Percentiles rank a stretch among this genome's conserved stretches.
Evolutionary conservation across 352 stramenopile species (phyloP).

Genomic region (Phytophthora ohioensis): DNA sequence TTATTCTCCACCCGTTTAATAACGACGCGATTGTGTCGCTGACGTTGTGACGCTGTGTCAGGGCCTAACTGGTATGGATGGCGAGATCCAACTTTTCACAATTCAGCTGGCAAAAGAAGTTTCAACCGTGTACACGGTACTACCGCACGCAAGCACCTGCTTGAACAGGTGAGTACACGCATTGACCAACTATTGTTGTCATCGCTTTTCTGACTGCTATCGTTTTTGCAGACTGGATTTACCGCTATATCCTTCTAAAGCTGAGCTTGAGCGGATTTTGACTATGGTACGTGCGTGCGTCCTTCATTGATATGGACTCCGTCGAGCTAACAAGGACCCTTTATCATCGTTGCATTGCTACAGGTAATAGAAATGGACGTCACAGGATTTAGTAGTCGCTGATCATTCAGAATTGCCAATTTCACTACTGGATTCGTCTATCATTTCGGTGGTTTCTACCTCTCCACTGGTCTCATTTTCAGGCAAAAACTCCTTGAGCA

Average conservation of each 20-base stretch:
- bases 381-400: conserved; percentile 82
- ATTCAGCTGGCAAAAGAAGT: conserved; percentile 66
- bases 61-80: conserved; percentile 81
- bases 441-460: conserved; percentile 30
- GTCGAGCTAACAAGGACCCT: conserved; percentile 6
- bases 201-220: conserved; percentile 7
- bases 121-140: conserved; percentile 57
- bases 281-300: conserved; percentile 74
- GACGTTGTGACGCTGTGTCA: conserved; percentile 15
- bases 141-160: conserved; percentile 85
- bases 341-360: neutral
- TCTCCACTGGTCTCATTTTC: conserved; percentile 28
- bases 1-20: neutral
- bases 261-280: conserved; percentile 94
- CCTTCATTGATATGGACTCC: neutral
- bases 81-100: conserved; percentile 76
- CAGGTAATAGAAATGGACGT: conserved; percentile 80
- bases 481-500: conserved; percentile 65
- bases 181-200: conserved; percentile 4
- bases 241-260: conserved; percentile 81
- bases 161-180: conserved; percentile 65
- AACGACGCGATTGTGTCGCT: neutral
- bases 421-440: conserved; percentile 26
- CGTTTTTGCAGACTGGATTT: conserved; percentile 66
- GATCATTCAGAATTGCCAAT: conserved; percentile 35